Conservation (phyloP, 2,329 filamentous ascomycete species). For the Sporothrix brunneoviolacea region DNA sequence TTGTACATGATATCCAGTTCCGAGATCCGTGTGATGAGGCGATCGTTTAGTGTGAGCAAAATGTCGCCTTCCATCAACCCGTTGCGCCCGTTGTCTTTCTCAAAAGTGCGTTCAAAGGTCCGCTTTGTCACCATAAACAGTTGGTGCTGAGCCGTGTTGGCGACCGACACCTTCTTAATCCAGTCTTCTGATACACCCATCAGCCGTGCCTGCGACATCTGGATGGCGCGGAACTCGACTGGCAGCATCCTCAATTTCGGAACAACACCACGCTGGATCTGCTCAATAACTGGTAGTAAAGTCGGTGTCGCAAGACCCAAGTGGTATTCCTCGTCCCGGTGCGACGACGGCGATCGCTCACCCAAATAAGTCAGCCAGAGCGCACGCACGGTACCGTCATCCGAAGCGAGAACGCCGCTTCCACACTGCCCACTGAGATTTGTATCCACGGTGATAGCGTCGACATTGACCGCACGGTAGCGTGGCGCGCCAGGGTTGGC, state of each 20-base stretch:
- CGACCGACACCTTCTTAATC: slow-evolving; percentile 83
- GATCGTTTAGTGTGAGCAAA: slow-evolving; percentile 81
- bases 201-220: slow-evolving; percentile 93
- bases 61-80: slow-evolving; percentile 85
- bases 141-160: slow-evolving; percentile 89
- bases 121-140: slow-evolving; percentile 95
- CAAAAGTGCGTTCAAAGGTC: slow-evolving; percentile 50
- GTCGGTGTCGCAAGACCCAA: slow-evolving; percentile 85
- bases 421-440: slow-evolving; percentile 86
- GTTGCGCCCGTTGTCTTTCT: slow-evolving; percentile 29
- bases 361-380: slow-evolving; percentile 96
- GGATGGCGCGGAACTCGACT: slow-evolving; percentile 88
- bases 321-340: slow-evolving; percentile 94
- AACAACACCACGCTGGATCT: slow-evolving; percentile 72
- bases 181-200: slow-evolving; percentile 96
- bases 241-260: slow-evolving; percentile 86
- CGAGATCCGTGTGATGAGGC: slow-evolving; percentile 85
- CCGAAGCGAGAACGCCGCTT: slow-evolving; percentile 82
- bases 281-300: slow-evolving; percentile 77
- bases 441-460: slow-evolving; percentile 95
- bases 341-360: slow-evolving; percentile 69
- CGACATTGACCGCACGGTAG: slow-evolving; percentile 91
- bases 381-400: slow-evolving; percentile 88
- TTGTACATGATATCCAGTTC: slow-evolving; percentile 97
- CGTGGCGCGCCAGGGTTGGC: slow-evolving; percentile 86